Conservation (phyloP, 805 yeast genomes). For the Debaryomyces hansenii region DNA sequence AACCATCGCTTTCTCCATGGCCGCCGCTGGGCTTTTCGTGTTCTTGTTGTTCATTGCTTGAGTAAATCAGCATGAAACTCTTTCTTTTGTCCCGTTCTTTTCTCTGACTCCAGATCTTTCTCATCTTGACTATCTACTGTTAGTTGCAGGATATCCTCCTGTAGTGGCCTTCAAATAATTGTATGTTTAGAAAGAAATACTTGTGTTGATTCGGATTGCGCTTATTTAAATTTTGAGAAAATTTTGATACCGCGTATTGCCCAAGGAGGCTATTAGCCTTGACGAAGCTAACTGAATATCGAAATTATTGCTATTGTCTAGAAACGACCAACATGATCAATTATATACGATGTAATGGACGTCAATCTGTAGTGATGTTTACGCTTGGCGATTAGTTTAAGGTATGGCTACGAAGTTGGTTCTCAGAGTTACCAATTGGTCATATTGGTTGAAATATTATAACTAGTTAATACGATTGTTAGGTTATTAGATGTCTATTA, state of each 20-base stretch:
- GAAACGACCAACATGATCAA: no score
- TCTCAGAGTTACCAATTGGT: no score
- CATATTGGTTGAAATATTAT: no score
- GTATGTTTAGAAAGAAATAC: background rate
- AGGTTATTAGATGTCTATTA: no score
- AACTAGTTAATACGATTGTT: no score
- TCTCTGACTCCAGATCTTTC: constrained; percentile 28
- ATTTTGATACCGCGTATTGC: background rate
- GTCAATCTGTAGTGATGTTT: no score
- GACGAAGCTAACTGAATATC: no score
- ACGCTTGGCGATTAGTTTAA: no score
- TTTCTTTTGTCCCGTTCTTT: constrained; percentile 25
- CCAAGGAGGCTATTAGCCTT: background rate
- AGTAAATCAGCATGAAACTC: constrained; percentile 6
- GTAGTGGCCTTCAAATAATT: background rate
- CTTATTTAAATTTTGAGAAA: background rate
- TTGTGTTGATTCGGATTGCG: background rate
- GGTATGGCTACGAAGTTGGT: no score
- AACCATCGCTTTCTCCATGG: constrained; percentile 2
- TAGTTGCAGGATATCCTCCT: background rate
- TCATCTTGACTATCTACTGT: constrained; percentile 44
- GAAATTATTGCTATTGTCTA: no score
- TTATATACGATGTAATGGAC: no score
- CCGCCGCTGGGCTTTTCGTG: background rate
- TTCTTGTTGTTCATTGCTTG: background rate